These are phyloP conservation scores for Chalaropsis thielavioides DNA, from an alignment of 2,329 filamentous ascomycete genomes.

Conservation along the genomic window DNA sequence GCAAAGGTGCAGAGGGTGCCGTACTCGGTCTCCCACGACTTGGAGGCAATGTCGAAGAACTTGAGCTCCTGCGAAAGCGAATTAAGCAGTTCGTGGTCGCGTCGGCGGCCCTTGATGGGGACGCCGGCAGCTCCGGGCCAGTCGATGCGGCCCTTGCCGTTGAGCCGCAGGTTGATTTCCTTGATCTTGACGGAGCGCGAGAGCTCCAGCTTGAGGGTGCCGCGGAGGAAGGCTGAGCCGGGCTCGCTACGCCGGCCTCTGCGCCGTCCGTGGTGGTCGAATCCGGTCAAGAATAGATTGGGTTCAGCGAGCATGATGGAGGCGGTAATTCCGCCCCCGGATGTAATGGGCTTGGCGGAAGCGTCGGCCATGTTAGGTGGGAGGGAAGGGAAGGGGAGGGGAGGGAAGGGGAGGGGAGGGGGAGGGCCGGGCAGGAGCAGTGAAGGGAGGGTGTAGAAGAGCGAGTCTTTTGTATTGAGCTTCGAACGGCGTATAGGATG, in stretches of 20 bases:
- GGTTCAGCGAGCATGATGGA: constrained; percentile 65
- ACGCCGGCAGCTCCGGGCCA: constrained; percentile 89
- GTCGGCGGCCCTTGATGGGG: constrained; percentile 67
- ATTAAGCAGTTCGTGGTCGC: constrained; percentile 62
- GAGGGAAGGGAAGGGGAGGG: neutral
- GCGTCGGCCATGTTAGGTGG: constrained; percentile 25
- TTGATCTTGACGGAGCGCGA: constrained; percentile 89
- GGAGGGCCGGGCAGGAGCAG: neutral
- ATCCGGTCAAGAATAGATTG: constrained; percentile 65
- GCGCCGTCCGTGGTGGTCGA: constrained; percentile 52
- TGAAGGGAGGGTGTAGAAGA: neutral
- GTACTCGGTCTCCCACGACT: constrained; percentile 45
- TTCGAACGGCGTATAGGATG: neutral
- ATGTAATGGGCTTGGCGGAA: constrained; percentile 54
- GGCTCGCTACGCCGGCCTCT: constrained; percentile 33
- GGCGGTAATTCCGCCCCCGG: constrained; percentile 60
- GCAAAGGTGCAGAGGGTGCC: constrained; percentile 48
- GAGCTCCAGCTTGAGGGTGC: constrained; percentile 66
- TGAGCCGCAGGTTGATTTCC: constrained; percentile 72
- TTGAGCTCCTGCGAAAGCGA: constrained; percentile 69
- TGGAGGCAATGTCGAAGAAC: constrained; percentile 72
- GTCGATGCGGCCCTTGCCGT: constrained; percentile 73
- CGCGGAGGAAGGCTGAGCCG: constrained; percentile 74
- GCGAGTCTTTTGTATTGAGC: neutral
- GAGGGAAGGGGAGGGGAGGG: neutral